Percentiles rank a stretch among this genome's conserved stretches.
Conservation (phyloP, 768 basidiomycete species). For the Rossbeevera mucosa region DNA sequence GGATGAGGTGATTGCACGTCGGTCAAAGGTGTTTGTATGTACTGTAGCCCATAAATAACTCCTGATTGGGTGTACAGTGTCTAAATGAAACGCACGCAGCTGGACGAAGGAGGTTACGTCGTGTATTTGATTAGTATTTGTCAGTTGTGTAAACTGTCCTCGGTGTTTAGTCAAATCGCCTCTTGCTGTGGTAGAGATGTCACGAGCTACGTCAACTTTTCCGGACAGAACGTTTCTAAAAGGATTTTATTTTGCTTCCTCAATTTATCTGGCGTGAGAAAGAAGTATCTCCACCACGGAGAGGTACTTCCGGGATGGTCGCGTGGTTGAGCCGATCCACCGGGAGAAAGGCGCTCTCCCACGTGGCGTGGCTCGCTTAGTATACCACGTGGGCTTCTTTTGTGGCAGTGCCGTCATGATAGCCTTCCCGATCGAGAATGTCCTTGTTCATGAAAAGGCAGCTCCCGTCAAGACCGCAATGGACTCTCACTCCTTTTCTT, state of each 20-base stretch:
- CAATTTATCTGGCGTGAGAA: not conserved
- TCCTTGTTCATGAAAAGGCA: conserved; percentile 39
- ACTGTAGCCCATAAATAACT: not conserved
- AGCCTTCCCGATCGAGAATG: conserved; percentile 36
- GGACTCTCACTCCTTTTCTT: conserved; percentile 14
- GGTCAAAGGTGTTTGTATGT: not conserved
- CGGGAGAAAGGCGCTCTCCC: conserved; percentile 20
- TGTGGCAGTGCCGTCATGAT: conserved; percentile 30
- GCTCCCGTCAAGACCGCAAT: conserved; percentile 8
- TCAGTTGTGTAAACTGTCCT: not conserved
- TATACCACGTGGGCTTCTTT: conserved; percentile 29
- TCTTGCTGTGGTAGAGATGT: not conserved
- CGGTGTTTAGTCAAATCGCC: not conserved
- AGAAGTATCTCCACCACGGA: too few species aligned
- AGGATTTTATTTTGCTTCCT: not conserved
- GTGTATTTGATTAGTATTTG: not conserved
- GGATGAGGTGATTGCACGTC: not conserved
- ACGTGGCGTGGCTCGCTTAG: conserved; percentile 40
- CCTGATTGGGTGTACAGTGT: not conserved
- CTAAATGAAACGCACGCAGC: conserved; percentile 13
- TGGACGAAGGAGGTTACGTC: not conserved
- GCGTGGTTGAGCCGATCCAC: conserved; percentile 5
- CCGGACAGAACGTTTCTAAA: not conserved
- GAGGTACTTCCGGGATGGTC: not conserved
- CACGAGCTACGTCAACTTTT: not conserved